A percentile compares a stretch with the other conserved stretches of the same genome.
phyloP scores from a whole-genome alignment of 1,284 basidiomycete species.

The Trichosporon sp. region DNA sequence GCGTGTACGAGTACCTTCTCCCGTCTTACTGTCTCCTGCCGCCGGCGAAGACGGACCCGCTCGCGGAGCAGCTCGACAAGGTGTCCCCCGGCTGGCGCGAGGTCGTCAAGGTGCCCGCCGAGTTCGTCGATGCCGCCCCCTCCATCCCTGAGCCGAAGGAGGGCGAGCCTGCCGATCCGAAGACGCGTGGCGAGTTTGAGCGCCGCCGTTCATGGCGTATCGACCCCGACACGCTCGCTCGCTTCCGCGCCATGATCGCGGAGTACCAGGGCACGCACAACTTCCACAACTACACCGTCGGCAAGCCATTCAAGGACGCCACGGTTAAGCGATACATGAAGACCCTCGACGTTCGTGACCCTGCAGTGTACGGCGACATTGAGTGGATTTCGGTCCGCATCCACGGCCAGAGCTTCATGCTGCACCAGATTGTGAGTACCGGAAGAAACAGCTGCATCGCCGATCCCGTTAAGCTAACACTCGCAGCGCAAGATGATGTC shows the following conservation, averaged over 20 bases:
- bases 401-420: slow-evolving; percentile 98
- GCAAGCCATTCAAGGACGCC: slow-evolving; percentile 73
- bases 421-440: slow-evolving; percentile 68
- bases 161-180: slow-evolving; percentile 24
- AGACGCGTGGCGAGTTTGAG: slow-evolving; percentile 37
- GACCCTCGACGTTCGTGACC: slow-evolving; percentile 70
- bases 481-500: slow-evolving; percentile 94
- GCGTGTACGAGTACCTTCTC: slow-evolving; percentile 95
- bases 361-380: slow-evolving; percentile 76
- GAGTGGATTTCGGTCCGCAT: slow-evolving; percentile 94
- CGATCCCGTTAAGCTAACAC: neutral
- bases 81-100: slow-evolving; percentile 42
- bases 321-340: slow-evolving; percentile 81
- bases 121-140: slow-evolving; percentile 45
- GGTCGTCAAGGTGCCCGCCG: slow-evolving; percentile 27
- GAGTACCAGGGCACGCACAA: slow-evolving; percentile 71
- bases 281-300: slow-evolving; percentile 96
- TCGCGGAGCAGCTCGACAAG: slow-evolving; percentile 53
- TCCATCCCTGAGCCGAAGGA: slow-evolving; percentile 44
- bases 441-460: neutral
- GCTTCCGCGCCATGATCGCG: slow-evolving; percentile 57
- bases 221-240: slow-evolving; percentile 54
- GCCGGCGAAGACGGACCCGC: slow-evolving; percentile 68
- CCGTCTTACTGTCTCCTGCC: slow-evolving; percentile 91
- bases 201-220: slow-evolving; percentile 60